phyloP scores from a whole-genome alignment of 768 basidiomycete genomes.

The Macrolepiota dolichaula region DNA sequence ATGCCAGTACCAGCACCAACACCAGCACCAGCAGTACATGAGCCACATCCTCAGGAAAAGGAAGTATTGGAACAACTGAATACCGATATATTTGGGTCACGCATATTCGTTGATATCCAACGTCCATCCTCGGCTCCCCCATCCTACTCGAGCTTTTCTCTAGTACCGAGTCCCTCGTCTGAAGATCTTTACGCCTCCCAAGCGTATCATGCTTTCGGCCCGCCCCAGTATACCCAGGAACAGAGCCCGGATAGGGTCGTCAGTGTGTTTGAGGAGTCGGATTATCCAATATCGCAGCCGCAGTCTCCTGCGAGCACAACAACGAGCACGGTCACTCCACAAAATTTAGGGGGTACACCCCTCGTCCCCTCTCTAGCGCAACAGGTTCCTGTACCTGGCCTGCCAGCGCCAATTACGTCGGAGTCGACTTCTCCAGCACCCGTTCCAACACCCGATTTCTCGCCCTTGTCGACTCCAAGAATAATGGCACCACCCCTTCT shows the following conservation, averaged over 20 bases:
- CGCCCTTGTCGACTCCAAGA: not conserved
- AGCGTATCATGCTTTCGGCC: not conserved
- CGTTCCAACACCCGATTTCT: not conserved
- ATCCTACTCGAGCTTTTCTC: conserved; percentile 3
- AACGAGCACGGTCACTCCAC: not conserved
- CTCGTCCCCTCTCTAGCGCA: not conserved
- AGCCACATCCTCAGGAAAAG: not conserved
- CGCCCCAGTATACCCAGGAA: not conserved
- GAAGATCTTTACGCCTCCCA: not conserved
- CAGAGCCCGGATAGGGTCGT: not conserved
- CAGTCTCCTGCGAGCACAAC: not conserved
- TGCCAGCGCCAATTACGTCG: not conserved
- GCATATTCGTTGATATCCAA: not conserved
- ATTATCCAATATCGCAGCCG: not conserved
- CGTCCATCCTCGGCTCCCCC: conserved; percentile 4
- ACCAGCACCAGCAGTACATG: not conserved
- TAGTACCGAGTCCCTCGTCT: conserved; percentile 3
- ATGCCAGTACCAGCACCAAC: not conserved
- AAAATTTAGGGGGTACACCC: not conserved
- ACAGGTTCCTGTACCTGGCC: not conserved
- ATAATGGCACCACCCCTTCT: not conserved
- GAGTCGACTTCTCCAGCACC: not conserved
- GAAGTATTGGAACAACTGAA: not conserved
- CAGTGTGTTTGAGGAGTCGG: not conserved
- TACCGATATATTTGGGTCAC: not conserved